Base-by-base conservation (phyloP, 1,139 yeast genomes). In the Saccharomyces hybrid region DNA sequence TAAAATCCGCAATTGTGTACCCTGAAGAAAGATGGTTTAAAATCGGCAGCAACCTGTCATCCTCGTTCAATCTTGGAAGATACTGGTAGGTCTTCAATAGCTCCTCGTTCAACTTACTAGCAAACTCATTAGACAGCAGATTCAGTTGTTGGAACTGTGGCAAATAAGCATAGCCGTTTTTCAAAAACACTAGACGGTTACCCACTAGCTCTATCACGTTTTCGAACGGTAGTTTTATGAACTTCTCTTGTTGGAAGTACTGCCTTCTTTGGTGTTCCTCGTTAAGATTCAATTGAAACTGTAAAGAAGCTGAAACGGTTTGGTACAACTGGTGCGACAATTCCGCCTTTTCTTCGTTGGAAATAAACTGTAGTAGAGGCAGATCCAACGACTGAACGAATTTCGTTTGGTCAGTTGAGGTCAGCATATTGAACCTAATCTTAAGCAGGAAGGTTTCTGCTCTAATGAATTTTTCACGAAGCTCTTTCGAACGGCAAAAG, bases 51-150 rank as follows among this genome's bases (percentile, higher is more conserved):
- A 93, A 71, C 56, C 99, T 77, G 67, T 90, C 96, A 66, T 91
- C 97, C 72, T 93, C 98, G 64, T 90, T 96, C 54, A 93, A 74
- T 20, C 95, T 77, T 2, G 97, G 96, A 53, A 91, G 73, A 25
- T 87, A 79, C 62, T 86, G 87, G 63, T 89, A 85, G 0, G 98
- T 88, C 55, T 77, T 74, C 23, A 83, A 71, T 57, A 93, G 74
- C 42, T 83, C 81, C 8, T 72, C 68, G 4, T 70, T 68, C 51
- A 95, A 75, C 53, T 74, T 73, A n/a, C 76, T 76, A 51, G 81
- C 75, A 66, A 85, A 91, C 67, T 89, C 96, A 47, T 74, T 76
- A 0, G 84, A 75, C 47, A 93, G 73, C 52, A 88, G 72, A 55
- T 83, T 83, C 59, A 86, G 73, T 68, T 90, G 97, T 66, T 86